These are phyloP conservation scores for Nicotiana obtusifolia DNA, from an alignment of 257 asterid species.

Conservation along the genomic window DNA sequence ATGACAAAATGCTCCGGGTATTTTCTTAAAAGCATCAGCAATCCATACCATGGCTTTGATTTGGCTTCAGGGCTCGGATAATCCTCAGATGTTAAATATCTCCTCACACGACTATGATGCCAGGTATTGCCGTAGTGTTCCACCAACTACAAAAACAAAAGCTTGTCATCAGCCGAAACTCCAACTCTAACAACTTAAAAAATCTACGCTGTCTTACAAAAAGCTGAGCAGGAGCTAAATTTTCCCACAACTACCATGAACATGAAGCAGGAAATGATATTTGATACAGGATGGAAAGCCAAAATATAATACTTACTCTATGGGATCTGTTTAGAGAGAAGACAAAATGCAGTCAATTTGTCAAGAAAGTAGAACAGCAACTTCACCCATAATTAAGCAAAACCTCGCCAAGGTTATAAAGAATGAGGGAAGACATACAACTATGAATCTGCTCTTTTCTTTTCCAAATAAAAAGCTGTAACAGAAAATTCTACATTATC, in stretches of 20 bases:
- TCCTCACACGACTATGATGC: conserved; percentile 89
- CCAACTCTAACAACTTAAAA: background rate
- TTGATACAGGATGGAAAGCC: background rate
- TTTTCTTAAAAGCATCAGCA: conserved; percentile 77
- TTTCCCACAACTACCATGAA: background rate
- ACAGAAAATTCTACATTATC: background rate
- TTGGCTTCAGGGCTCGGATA: conserved; percentile 52
- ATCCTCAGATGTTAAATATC: conserved; percentile 76
- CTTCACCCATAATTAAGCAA: background rate
- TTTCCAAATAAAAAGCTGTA: background rate
- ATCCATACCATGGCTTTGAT: conserved; percentile 89
- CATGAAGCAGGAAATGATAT: background rate
- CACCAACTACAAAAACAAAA: conserved; percentile 49
- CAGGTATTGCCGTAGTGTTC: conserved; percentile 64
- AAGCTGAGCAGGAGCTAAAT: background rate
- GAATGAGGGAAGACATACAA: background rate
- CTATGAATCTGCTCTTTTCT: background rate
- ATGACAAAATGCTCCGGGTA: conserved; percentile 91
- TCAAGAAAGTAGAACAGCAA: background rate
- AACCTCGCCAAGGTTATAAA: background rate
- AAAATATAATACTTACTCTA: background rate
- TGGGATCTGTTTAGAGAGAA: background rate
- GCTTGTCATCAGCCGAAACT: background rate
- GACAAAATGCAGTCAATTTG: background rate
- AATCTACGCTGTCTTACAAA: background rate